phyloP scores from a whole-genome alignment of 208 protist genomes.

The Polymyxa betae region DNA sequence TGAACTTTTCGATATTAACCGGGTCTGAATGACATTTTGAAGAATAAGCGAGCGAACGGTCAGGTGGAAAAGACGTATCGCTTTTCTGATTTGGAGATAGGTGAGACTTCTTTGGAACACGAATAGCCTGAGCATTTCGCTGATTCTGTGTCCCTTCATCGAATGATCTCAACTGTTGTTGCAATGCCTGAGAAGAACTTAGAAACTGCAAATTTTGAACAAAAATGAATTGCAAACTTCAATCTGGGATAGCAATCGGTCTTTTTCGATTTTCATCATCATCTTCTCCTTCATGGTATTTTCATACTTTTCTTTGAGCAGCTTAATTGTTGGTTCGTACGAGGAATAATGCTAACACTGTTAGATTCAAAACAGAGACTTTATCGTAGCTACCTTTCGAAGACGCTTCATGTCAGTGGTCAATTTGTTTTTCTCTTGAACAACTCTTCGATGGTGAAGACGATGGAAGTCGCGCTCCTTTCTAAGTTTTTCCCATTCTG shows the following conservation, averaged over 20 bases:
- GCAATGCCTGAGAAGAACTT: slow-evolving; percentile 48
- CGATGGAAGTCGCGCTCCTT: slow-evolving; percentile 77
- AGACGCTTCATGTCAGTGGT: slow-evolving; percentile 73
- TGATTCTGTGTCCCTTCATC: neutral
- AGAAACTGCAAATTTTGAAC: neutral
- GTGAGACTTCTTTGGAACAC: neutral
- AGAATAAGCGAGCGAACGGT: slow-evolving; percentile 64
- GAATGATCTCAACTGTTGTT: slow-evolving; percentile 56
- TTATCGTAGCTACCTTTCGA: slow-evolving; percentile 55
- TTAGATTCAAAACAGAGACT: neutral
- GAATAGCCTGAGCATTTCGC: neutral
- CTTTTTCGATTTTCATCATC: slow-evolving; percentile 71
- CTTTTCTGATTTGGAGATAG: neutral
- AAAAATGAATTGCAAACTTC: neutral
- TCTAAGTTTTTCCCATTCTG: slow-evolving; percentile 74
- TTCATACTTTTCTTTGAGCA: slow-evolving; percentile 74
- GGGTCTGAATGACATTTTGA: slow-evolving; percentile 42
- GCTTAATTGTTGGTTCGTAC: slow-evolving; percentile 70
- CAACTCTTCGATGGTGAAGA: slow-evolving; percentile 73
- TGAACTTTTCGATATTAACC: slow-evolving; percentile 56
- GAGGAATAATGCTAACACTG: slow-evolving; percentile 59
- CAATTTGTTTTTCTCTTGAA: slow-evolving; percentile 76
- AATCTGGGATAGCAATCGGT: slow-evolving; percentile 62
- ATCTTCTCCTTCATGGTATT: slow-evolving; percentile 78
- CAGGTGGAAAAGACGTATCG: slow-evolving; percentile 37